phyloP scores from a whole-genome alignment of 345 rosid genomes.

The Trapa bicornis region DNA sequence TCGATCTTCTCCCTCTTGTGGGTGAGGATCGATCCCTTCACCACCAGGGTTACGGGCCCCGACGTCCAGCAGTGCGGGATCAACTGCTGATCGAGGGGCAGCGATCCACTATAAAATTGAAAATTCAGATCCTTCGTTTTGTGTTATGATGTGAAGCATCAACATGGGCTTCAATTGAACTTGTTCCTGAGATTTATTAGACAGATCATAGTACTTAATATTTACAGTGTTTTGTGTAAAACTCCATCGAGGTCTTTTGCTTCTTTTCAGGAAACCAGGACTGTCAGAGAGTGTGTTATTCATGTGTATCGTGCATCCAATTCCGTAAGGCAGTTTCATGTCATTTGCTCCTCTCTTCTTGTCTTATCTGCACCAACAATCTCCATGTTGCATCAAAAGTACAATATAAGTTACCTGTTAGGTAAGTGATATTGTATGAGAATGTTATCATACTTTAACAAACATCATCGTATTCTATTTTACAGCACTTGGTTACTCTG shows the following conservation, averaged over 20 bases:
- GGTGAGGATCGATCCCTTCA: constrained; percentile 83
- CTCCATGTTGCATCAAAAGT: too few relatives aligned
- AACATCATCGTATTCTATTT: too few relatives aligned
- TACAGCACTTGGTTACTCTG: too few relatives aligned
- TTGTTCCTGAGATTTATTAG: background rate
- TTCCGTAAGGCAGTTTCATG: background rate
- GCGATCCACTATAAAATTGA: background rate
- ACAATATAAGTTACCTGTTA: too few relatives aligned
- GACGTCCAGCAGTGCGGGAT: constrained; percentile 61
- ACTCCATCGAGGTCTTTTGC: background rate
- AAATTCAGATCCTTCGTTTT: background rate
- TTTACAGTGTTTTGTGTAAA: background rate
- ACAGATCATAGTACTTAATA: background rate
- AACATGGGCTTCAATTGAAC: background rate
- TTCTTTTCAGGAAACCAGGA: background rate
- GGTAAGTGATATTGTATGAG: too few relatives aligned
- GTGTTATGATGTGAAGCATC: background rate
- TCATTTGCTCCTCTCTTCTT: background rate
- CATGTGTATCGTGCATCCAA: background rate
- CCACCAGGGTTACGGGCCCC: constrained; percentile 69
- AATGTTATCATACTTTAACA: too few relatives aligned
- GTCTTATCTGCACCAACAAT: too few relatives aligned
- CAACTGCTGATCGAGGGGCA: constrained; percentile 37
- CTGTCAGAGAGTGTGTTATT: background rate
- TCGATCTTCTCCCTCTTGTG: constrained; percentile 79